Conservation (phyloP, 768 basidiomycete species). For the Paxillus rubicundulus region DNA sequence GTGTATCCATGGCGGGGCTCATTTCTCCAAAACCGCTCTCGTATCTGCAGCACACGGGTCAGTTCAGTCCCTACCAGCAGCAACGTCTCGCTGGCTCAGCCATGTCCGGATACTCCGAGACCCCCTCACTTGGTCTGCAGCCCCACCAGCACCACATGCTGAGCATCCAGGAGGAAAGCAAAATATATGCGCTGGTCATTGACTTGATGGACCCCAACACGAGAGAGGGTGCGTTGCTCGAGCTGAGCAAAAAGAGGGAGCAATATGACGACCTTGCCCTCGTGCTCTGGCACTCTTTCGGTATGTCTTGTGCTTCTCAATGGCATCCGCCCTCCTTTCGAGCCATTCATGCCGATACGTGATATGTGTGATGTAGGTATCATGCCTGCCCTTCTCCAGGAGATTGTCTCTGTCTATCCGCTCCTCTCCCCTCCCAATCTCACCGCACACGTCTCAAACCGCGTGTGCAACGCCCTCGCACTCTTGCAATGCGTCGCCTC, state of each 20-base stretch:
- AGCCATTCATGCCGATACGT: background rate
- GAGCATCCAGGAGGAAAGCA: slow-evolving; percentile 61
- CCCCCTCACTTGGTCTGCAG: slow-evolving; percentile 55
- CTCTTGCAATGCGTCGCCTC: slow-evolving; percentile 98
- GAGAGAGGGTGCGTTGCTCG: slow-evolving; percentile 88
- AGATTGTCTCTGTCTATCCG: slow-evolving; percentile 98
- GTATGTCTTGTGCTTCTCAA: slow-evolving; percentile 40
- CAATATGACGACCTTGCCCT: slow-evolving; percentile 98
- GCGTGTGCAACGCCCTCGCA: slow-evolving; percentile 98
- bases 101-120: slow-evolving; percentile 52
- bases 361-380: slow-evolving; percentile 56
- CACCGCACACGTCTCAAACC: slow-evolving; percentile 96
- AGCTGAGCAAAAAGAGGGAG: slow-evolving; percentile 97
- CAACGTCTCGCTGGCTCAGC: slow-evolving; percentile 32
- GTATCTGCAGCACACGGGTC: slow-evolving; percentile 59
- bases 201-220: slow-evolving; percentile 79
- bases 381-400: slow-evolving; percentile 95
- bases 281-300: slow-evolving; percentile 98
- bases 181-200: slow-evolving; percentile 89
- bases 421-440: slow-evolving; percentile 92
- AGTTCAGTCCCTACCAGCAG: slow-evolving; percentile 61
- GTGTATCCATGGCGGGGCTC: slow-evolving; percentile 53
- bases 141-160: slow-evolving; percentile 55
- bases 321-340: background rate
- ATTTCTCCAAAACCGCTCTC: slow-evolving; percentile 61